phyloP scores from a whole-genome alignment of 768 basidiomycete species.

The Collybia nuda region DNA sequence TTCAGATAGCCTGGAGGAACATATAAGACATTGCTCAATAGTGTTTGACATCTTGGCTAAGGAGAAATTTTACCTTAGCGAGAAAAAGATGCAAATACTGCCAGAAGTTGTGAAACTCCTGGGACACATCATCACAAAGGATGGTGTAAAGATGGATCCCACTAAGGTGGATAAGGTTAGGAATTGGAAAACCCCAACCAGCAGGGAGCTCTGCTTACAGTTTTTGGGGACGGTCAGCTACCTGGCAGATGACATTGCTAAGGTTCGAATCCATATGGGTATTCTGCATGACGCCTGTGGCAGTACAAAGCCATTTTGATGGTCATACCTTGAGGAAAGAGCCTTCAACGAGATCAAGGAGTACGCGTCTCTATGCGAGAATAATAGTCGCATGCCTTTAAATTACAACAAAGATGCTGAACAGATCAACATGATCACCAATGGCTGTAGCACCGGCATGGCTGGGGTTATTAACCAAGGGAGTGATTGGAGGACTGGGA shows the following conservation, averaged over 20 bases:
- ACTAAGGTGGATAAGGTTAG: slow-evolving; percentile 35
- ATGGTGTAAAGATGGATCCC: slow-evolving; percentile 37
- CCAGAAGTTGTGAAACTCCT: slow-evolving; percentile 24
- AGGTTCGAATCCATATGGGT: slow-evolving; percentile 27
- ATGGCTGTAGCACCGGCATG: slow-evolving; percentile 28
- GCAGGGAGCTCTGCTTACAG: slow-evolving; percentile 23
- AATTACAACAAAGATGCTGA: slow-evolving; percentile 13
- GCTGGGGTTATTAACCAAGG: slow-evolving; percentile 28
- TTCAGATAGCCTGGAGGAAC: slow-evolving; percentile 33
- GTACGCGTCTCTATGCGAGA: slow-evolving; percentile 8
- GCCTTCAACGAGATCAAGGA: slow-evolving; percentile 38
- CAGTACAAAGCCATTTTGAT: slow-evolving; percentile 18
- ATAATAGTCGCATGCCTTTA: slow-evolving; percentile 17
- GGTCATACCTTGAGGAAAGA: slow-evolving; percentile 18
- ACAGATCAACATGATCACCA: slow-evolving; percentile 28
- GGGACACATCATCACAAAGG: slow-evolving; percentile 29
- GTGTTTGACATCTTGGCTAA: slow-evolving; percentile 23
- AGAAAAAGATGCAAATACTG: slow-evolving; percentile 24
- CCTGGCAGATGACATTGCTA: slow-evolving; percentile 21
- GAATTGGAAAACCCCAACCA: slow-evolving; percentile 23
- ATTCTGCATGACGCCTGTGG: slow-evolving; percentile 19
- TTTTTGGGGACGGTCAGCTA: slow-evolving; percentile 38
- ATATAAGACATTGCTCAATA: slow-evolving; percentile 23
- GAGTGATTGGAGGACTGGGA: slow-evolving; percentile 23
- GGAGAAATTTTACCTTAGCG: slow-evolving; percentile 27